Evolutionary conservation across 148 eudicot genomes (phyloP).

Genomic region (Tetragonia tetragonoides): DNA sequence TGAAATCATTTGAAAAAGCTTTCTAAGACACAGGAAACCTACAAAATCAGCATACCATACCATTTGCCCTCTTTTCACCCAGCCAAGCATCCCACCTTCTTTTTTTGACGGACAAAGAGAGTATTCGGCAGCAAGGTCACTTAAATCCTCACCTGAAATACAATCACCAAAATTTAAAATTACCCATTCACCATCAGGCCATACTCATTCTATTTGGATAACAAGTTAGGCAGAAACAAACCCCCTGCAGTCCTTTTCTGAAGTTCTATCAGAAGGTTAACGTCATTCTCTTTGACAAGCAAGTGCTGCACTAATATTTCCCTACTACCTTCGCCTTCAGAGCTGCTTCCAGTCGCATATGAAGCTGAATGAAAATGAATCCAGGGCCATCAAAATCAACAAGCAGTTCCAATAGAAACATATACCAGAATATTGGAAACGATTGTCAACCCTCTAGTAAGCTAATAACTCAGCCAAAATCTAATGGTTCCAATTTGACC

Average conservation of each 20-base stretch:
- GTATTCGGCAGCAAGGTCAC: constrained; percentile 84
- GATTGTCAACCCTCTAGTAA: not conserved
- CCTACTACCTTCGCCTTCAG: constrained; percentile 52
- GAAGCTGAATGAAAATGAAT: constrained; percentile 48
- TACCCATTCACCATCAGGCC: constrained; percentile 1
- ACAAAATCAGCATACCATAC: constrained; percentile 72
- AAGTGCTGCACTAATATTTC: constrained; percentile 92
- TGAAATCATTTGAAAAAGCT: not conserved
- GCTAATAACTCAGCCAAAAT: not conserved
- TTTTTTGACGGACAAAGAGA: constrained; percentile 88
- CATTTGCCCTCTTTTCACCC: constrained; percentile 97
- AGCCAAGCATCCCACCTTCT: constrained; percentile 98
- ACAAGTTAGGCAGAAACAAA: constrained; percentile 25
- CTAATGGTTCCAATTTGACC: not conserved
- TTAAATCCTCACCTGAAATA: constrained; percentile 76
- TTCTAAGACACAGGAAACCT: constrained; percentile 3
- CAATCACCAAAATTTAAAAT: constrained; percentile 9
- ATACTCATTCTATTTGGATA: constrained; percentile 7
- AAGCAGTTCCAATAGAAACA: not conserved
- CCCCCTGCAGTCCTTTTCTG: constrained; percentile 74
- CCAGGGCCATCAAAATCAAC: constrained; percentile 3
- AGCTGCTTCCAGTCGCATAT: constrained; percentile 51
- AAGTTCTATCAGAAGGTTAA: constrained; percentile 65
- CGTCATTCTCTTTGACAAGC: constrained; percentile 88
- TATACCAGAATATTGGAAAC: not conserved